Evolutionary conservation across 1,139 yeast species (phyloP), one percentile per base, ranked within the genome.

Genomic region (Debaryomyces udenii): DNA sequence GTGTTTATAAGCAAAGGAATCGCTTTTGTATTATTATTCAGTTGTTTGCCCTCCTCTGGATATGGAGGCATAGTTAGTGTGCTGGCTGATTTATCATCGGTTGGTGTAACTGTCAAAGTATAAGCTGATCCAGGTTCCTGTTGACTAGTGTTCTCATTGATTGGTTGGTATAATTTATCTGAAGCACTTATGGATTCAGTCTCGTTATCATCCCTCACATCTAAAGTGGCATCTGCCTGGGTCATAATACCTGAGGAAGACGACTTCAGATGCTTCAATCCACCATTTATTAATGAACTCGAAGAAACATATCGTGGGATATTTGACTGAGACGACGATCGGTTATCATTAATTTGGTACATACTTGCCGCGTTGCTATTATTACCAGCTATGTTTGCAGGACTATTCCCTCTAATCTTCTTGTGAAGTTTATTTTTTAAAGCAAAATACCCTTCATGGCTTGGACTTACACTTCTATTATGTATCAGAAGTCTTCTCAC

Each of bases 1-100:
- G 56, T 50, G 29, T 42, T 48, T 7, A 51, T 45, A 13, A 51
- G 36, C 11, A 47, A 29, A 2, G 56, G 55, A 6, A 48, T 27
- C 7, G 7, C 7, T 6, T 20, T 20, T 20, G 22, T 20, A 20
- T 20, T 20, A 20, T 20, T 7, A 20, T 5, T 20, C 22, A 20
- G 22, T 11, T 9, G 28, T 13, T 26, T 24, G 11, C 15, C 24
- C 5, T 16, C 16, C 16, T 34, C 26, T 15, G 26, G 23, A 6
- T 11, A 3, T n/a, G 30, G 3, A 10, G 30, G 30, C 11, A 30
- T 14, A 10, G 37, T 34, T 26, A 34, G 26, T n/a, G 37, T 34
- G 11, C 23, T 34, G 13, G 31, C 15, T n/a, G 37, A 34, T 17
- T 17, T 34, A 26, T 24, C 35, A 32, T 34, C 26, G 11, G 27